A percentile compares a stretch with the other conserved stretches of the same genome.
phyloP scores from a whole-genome alignment of 257 asterid species.

The Solanum tarijense region DNA sequence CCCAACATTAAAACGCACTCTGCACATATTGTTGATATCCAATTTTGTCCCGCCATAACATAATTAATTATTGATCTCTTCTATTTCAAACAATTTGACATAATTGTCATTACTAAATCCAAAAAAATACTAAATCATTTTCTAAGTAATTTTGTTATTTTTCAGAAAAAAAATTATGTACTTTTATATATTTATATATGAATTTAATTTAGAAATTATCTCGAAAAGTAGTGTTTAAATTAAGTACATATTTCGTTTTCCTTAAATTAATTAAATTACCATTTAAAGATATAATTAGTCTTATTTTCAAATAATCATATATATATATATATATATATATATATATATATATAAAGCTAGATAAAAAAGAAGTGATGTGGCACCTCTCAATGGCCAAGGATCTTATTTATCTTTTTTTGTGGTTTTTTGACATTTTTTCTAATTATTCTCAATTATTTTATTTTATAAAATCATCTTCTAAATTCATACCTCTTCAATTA shows the following conservation, averaged over 20 bases:
- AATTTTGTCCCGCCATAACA: background rate
- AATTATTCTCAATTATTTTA: no score
- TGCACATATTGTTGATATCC: background rate
- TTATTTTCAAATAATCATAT: background rate
- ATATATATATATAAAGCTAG: no score
- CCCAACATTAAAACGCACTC: background rate
- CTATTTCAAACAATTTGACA: background rate
- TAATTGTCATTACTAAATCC: background rate
- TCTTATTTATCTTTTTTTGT: no score
- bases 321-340: no score
- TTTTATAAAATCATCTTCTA: no score
- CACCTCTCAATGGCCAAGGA: no score
- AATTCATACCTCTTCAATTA: no score
- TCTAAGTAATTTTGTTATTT: background rate
- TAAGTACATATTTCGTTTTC: background rate
- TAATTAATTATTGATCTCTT: background rate
- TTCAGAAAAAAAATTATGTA: no score
- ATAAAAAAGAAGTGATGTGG: no score
- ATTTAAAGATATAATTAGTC: background rate
- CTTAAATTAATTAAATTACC: background rate
- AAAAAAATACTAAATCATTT: no score
- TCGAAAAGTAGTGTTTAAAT: no score
- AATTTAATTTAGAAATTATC: background rate
- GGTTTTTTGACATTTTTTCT: no score
- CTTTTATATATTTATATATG: background rate